phyloP scores from a whole-genome alignment of 78 protist species.

The Tieghemostelium lacteum region DNA sequence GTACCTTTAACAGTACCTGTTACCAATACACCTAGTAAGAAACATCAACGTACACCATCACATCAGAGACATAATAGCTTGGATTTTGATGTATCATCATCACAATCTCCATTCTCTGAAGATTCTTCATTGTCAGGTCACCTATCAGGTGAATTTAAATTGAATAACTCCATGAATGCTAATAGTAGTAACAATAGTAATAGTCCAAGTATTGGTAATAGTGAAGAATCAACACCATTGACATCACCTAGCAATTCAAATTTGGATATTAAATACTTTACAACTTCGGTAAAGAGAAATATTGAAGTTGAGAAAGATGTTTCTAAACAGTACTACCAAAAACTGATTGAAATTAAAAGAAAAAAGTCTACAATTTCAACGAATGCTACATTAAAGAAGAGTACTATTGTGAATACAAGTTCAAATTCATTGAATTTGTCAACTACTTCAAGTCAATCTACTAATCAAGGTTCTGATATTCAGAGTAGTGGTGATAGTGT shows the following conservation, averaged over 20 bases:
- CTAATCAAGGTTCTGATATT: background rate
- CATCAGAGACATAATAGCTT: too few relatives aligned
- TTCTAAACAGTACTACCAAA: slow-evolving; percentile 40
- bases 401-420: background rate
- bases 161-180: background rate
- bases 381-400: background rate
- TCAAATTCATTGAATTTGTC: background rate
- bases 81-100: too few relatives aligned
- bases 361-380: background rate
- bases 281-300: slow-evolving; percentile 63
- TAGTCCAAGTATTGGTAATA: background rate
- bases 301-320: slow-evolving; percentile 68
- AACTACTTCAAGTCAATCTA: background rate
- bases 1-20: background rate
- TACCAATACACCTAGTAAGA: background rate
- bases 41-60: background rate
- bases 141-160: too few relatives aligned
- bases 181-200: background rate
- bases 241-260: background rate
- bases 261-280: slow-evolving; percentile 37
- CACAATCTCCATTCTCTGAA: background rate
- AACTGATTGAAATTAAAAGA: slow-evolving; percentile 56
- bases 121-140: too few relatives aligned
- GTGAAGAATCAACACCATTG: background rate
- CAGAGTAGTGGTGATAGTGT: background rate